Conservation (phyloP, 2,329 filamentous ascomycete genomes). For the Phoma sp. region DNA sequence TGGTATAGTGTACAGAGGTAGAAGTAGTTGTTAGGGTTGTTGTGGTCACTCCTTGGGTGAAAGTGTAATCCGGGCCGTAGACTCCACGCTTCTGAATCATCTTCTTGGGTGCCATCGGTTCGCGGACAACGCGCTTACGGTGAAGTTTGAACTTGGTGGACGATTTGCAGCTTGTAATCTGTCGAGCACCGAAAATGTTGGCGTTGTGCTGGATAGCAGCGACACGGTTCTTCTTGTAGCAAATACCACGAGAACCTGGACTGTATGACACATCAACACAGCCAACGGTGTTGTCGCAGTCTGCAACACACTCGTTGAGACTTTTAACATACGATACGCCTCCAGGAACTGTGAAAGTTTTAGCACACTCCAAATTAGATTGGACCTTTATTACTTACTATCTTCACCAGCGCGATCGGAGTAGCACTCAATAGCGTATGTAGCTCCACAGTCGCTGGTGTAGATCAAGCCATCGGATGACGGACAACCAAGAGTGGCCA, state of each 20-base stretch:
- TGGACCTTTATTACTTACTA: constrained; percentile 10
- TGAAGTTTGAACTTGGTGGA: constrained; percentile 8
- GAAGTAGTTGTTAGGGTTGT: constrained; percentile 6
- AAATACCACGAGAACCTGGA: constrained; percentile 24
- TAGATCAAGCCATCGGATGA: constrained; percentile 19
- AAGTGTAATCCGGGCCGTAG: constrained; percentile 15
- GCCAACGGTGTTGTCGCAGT: constrained; percentile 27
- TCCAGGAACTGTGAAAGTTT: constrained; percentile 16
- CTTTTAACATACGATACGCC: constrained; percentile 13
- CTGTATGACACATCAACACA: constrained; percentile 34
- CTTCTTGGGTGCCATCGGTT: not conserved
- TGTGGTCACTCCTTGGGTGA: constrained; percentile 3
- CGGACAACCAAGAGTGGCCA: constrained; percentile 21
- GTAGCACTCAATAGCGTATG: constrained; percentile 33
- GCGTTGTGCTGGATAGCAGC: constrained; percentile 14
- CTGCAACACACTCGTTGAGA: constrained; percentile 26
- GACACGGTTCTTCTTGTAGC: constrained; percentile 34
- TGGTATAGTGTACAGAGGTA: not conserved
- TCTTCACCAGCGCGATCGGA: constrained; percentile 34
- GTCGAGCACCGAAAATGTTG: constrained; percentile 31
- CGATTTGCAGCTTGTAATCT: constrained; percentile 5
- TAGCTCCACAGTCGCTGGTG: constrained; percentile 26
- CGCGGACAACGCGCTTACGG: constrained; percentile 9
- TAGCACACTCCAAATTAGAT: not conserved
- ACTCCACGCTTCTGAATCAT: constrained; percentile 7